Percentiles rank a stretch among this genome's conserved stretches.
Evolutionary conservation across 805 yeast species (phyloP).

Genomic region (Nakazawaea anatomiae): DNA sequence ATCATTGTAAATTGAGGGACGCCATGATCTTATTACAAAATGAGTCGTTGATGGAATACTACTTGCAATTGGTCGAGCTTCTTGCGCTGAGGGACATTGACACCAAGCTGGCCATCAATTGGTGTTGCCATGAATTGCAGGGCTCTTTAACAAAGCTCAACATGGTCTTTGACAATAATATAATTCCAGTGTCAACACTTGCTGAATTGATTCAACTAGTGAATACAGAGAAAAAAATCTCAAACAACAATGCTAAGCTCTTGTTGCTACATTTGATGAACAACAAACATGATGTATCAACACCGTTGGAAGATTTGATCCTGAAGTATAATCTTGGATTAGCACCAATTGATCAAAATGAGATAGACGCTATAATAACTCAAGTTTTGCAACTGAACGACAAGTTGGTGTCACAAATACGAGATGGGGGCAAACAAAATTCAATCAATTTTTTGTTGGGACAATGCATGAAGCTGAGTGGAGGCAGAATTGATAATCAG

Average conservation of each 20-base stretch:
- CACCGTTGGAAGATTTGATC: conserved; percentile 38
- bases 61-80: conserved; percentile 32
- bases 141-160: conserved; percentile 60
- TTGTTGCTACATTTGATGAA: conserved; percentile 57
- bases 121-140: conserved; percentile 77
- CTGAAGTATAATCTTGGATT: conserved; percentile 44
- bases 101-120: conserved; percentile 51
- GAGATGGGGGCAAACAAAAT: conserved; percentile 49
- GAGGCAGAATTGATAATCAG: conserved; percentile 46
- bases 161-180: conserved; percentile 22
- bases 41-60: conserved; percentile 45
- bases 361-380: conserved; percentile 23
- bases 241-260: conserved; percentile 62
- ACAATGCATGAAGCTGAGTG: conserved; percentile 72
- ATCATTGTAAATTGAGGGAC: conserved; percentile 58
- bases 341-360: conserved; percentile 22
- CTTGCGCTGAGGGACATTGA: conserved; percentile 15
- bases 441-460: conserved; percentile 80
- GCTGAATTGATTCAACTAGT: conserved; percentile 52
- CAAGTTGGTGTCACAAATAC: conserved; percentile 51
- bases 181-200: conserved; percentile 37
- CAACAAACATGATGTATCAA: conserved; percentile 31
- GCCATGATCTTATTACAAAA: conserved; percentile 63
- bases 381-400: conserved; percentile 35
- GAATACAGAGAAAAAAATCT: conserved; percentile 34